phyloP scores from a whole-genome alignment of 129 eudicot genomes.

The Chrysanthemum makinoi region DNA sequence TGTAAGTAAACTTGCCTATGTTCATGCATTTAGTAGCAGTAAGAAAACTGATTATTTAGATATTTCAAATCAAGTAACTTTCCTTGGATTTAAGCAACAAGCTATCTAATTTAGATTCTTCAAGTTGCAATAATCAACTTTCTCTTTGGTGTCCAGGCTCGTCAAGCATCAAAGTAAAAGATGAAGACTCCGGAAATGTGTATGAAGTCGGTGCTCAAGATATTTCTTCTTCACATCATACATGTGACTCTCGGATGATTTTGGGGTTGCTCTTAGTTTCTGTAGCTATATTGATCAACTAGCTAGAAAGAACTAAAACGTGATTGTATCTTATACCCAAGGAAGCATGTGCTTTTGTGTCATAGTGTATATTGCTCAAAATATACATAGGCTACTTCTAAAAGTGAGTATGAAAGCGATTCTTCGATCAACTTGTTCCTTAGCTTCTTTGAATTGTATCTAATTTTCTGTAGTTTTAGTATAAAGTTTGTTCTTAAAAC shows the following conservation, averaged over 20 bases:
- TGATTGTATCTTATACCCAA: too few relatives aligned
- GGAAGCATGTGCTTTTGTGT: too few relatives aligned
- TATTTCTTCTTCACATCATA: conserved; percentile 38
- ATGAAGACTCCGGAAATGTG: conserved; percentile 57
- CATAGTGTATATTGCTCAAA: too few relatives aligned
- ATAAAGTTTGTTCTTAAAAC: too few relatives aligned
- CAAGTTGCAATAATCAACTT: not conserved
- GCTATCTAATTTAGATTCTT: not conserved
- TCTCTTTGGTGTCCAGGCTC: conserved; percentile 51
- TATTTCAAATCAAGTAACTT: not conserved
- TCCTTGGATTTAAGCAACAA: not conserved
- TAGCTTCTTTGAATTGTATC: too few relatives aligned
- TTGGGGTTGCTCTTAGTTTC: conserved; percentile 26
- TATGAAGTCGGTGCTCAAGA: conserved; percentile 53
- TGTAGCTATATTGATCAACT: not conserved
- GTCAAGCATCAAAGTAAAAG: conserved; percentile 80
- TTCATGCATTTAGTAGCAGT: not conserved
- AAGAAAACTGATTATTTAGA: not conserved
- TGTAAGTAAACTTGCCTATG: conserved; percentile 46
- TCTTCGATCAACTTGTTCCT: too few relatives aligned
- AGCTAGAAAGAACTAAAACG: too few relatives aligned
- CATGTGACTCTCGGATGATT: conserved; percentile 11
- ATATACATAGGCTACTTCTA: too few relatives aligned
- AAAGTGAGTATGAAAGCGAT: too few relatives aligned
- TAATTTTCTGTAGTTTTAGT: too few relatives aligned